phyloP scores from a whole-genome alignment of 2,329 filamentous ascomycete species.

The Rugonectria rugulosa region DNA sequence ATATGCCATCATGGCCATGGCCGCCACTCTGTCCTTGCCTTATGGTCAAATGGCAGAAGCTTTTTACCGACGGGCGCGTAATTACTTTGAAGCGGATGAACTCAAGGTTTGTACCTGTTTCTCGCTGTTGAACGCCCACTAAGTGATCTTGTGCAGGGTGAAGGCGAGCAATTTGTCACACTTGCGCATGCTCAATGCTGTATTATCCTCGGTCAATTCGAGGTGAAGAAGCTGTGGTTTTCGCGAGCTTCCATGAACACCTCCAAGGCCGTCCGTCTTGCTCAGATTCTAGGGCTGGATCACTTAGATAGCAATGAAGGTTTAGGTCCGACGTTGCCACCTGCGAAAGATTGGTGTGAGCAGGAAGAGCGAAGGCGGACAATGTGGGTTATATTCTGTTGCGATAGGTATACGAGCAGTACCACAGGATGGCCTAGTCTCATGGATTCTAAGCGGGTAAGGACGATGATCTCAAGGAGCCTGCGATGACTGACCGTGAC shows the following conservation, averaged over 20 bases:
- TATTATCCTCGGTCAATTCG: slow-evolving; percentile 74
- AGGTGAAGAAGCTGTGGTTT: slow-evolving; percentile 84
- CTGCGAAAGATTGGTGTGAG: slow-evolving; percentile 81
- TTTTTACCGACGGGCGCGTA: slow-evolving; percentile 31
- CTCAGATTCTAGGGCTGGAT: slow-evolving; percentile 83
- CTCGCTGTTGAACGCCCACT: not conserved
- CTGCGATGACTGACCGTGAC: slow-evolving; percentile 6
- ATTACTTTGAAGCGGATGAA: slow-evolving; percentile 35
- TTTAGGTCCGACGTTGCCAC: slow-evolving; percentile 74
- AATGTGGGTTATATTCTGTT: slow-evolving; percentile 82
- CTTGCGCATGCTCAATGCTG: slow-evolving; percentile 80
- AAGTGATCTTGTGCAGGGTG: slow-evolving; percentile 29
- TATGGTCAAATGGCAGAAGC: slow-evolving; percentile 27
- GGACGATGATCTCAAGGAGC: not conserved
- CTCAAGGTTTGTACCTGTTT: slow-evolving; percentile 25
- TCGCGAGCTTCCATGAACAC: slow-evolving; percentile 83
- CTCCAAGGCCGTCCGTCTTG: slow-evolving; percentile 72
- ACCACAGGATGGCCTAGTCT: slow-evolving; percentile 87
- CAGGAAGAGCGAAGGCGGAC: slow-evolving; percentile 74
- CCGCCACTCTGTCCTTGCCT: slow-evolving; percentile 19
- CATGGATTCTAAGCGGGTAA: slow-evolving; percentile 73
- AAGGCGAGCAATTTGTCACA: slow-evolving; percentile 49
- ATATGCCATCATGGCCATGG: slow-evolving; percentile 33
- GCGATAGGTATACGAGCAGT: slow-evolving; percentile 82
- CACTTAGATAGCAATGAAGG: slow-evolving; percentile 72